Evolutionary conservation across 202 grass and related monocot species (phyloP).

Genomic region (Saccharum hybrid): DNA sequence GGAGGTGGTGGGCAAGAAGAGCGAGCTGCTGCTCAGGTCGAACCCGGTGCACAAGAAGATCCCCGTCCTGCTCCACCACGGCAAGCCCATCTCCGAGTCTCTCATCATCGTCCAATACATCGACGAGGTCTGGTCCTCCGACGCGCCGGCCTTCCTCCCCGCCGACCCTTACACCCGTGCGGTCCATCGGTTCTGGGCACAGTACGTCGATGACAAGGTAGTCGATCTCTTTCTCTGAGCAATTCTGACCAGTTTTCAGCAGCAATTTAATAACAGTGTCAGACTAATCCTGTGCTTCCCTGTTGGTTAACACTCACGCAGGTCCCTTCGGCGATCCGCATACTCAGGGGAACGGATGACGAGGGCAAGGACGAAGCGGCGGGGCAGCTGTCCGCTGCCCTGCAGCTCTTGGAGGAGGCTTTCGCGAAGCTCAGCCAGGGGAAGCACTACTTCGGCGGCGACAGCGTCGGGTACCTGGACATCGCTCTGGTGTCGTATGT

Average conservation of each 20-base stretch:
- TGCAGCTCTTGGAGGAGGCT: slow-evolving; percentile 61
- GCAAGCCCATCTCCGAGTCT: slow-evolving; percentile 52
- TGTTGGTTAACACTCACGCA: background rate
- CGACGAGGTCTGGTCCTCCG: slow-evolving; percentile 60
- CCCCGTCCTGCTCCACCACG: slow-evolving; percentile 51
- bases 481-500: slow-evolving; percentile 47
- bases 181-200: slow-evolving; percentile 54
- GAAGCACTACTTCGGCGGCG: slow-evolving; percentile 61
- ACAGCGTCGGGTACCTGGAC: slow-evolving; percentile 59
- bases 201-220: slow-evolving; percentile 59
- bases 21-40: slow-evolving; percentile 53
- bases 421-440: slow-evolving; percentile 41
- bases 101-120: slow-evolving; percentile 57
- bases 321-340: slow-evolving; percentile 21
- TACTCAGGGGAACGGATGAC: slow-evolving; percentile 7
- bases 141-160: slow-evolving; percentile 40
- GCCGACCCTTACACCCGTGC: slow-evolving; percentile 43
- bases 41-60: slow-evolving; percentile 57
- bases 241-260: background rate
- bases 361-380: slow-evolving; percentile 32
- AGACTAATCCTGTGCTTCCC: background rate
- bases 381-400: slow-evolving; percentile 30
- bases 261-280: background rate
- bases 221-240: background rate
- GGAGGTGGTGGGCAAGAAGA: slow-evolving; percentile 46